A percentile compares a stretch with the other conserved stretches of the same genome.
Conservation (phyloP, 208 protist genomes). For the Endotrypanum monterogeii region DNA sequence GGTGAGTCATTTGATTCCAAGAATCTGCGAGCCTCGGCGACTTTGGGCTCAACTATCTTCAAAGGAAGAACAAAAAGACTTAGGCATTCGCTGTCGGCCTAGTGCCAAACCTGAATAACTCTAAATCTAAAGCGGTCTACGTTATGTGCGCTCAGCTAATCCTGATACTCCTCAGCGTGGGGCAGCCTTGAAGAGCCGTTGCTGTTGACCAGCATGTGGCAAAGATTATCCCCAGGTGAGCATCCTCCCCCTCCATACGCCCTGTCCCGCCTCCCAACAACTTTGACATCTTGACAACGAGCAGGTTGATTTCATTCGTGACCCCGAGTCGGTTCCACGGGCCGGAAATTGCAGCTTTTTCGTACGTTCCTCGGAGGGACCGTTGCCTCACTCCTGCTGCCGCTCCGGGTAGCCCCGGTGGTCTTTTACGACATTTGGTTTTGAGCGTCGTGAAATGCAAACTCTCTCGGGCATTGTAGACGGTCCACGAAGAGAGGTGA, state of each 20-base stretch:
- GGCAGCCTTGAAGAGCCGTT: too few relatives aligned
- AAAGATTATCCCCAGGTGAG: neutral
- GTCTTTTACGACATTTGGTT: conserved; percentile 18
- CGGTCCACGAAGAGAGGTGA: conserved; percentile 26
- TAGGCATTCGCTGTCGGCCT: too few relatives aligned
- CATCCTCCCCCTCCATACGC: too few relatives aligned
- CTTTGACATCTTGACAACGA: conserved; percentile 4
- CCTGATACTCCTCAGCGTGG: too few relatives aligned
- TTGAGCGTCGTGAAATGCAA: conserved; percentile 37
- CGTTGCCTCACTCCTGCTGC: conserved; percentile 44
- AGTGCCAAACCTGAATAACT: too few relatives aligned
- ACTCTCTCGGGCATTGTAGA: conserved; percentile 33
- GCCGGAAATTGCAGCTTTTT: conserved; percentile 36
- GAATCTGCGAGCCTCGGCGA: too few relatives aligned
- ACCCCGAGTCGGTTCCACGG: conserved; percentile 9
- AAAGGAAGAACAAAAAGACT: too few relatives aligned
- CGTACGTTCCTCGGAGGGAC: conserved; percentile 60
- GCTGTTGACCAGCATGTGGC: too few relatives aligned
- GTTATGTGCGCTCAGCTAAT: too few relatives aligned
- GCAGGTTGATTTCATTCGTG: conserved; percentile 5
- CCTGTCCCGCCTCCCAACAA: conserved; percentile 2
- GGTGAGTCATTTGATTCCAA: too few relatives aligned
- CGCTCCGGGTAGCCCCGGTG: conserved; percentile 21
- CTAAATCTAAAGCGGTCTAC: too few relatives aligned
- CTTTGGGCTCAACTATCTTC: too few relatives aligned